phyloP scores from a whole-genome alignment of 805 yeast species.

The Scheffersomyces coipomensis region DNA sequence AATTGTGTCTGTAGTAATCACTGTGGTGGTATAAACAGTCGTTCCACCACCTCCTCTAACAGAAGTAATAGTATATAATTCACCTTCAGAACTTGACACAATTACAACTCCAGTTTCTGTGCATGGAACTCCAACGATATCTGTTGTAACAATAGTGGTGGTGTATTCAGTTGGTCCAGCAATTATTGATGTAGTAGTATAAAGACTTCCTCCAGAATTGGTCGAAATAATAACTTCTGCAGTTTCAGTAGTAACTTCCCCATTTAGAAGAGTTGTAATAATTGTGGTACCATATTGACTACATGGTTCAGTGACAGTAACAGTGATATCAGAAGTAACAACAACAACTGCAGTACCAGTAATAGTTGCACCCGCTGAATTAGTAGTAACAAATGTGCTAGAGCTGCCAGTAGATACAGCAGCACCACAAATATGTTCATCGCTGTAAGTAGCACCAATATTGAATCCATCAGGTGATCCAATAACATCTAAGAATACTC shows the following conservation, averaged over 20 bases:
- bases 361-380: too few relatives aligned
- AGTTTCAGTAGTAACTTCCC: slow-evolving; percentile 3
- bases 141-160: slow-evolving; percentile 10
- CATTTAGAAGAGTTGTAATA: slow-evolving; percentile 5
- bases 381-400: too few relatives aligned
- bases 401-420: too few relatives aligned
- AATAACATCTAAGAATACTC: too few relatives aligned
- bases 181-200: not conserved
- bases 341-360: too few relatives aligned
- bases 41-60: not conserved
- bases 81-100: not conserved
- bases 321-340: too few relatives aligned
- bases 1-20: not conserved
- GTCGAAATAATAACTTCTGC: slow-evolving; percentile 1
- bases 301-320: too few relatives aligned
- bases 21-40: not conserved
- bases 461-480: too few relatives aligned
- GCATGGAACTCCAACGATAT: slow-evolving; percentile 9
- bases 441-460: too few relatives aligned
- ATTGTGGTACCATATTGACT: slow-evolving; percentile 7
- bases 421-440: too few relatives aligned
- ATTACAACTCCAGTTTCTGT: slow-evolving; percentile 17
- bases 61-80: not conserved
- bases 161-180: slow-evolving; percentile 5
- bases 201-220: not conserved